phyloP scores from a whole-genome alignment of 176 grass and related monocot species.

The Oryza glaberrima region DNA sequence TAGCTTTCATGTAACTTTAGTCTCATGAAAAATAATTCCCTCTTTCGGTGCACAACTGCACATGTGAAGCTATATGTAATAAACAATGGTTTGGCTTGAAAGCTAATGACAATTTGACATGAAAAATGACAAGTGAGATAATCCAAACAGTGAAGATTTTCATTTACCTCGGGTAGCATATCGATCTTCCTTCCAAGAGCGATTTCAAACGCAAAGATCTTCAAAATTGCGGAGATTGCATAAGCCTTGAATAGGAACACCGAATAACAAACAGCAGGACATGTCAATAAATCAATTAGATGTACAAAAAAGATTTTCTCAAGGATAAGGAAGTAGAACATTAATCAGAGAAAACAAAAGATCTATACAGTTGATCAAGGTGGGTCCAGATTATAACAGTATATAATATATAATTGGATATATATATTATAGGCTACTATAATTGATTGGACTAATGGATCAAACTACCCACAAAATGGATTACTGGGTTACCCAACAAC shows the following conservation, averaged over 20 bases:
- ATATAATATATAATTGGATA: no score
- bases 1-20: background rate
- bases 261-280: slow-evolving; percentile 2
- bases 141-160: background rate
- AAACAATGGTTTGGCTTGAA: slow-evolving; percentile 12
- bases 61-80: slow-evolving; percentile 15
- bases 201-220: slow-evolving; percentile 91
- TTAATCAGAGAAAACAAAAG: background rate
- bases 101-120: background rate
- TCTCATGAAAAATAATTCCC: slow-evolving; percentile 17
- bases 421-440: background rate
- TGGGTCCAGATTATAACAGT: background rate
- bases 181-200: slow-evolving; percentile 82
- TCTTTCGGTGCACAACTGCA: slow-evolving; percentile 26
- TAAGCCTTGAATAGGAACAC: slow-evolving; percentile 71
- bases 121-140: slow-evolving; percentile 2
- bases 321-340: background rate
- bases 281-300: background rate
- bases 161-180: slow-evolving; percentile 96
- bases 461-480: background rate
- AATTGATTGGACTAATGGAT: background rate
- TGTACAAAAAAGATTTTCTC: background rate
- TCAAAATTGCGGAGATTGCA: slow-evolving; percentile 93
- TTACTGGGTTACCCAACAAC: slow-evolving; percentile 14
- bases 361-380: background rate